Conservation (phyloP, 2,329 filamentous ascomycete species). For the Pseudonectria buxi region DNA sequence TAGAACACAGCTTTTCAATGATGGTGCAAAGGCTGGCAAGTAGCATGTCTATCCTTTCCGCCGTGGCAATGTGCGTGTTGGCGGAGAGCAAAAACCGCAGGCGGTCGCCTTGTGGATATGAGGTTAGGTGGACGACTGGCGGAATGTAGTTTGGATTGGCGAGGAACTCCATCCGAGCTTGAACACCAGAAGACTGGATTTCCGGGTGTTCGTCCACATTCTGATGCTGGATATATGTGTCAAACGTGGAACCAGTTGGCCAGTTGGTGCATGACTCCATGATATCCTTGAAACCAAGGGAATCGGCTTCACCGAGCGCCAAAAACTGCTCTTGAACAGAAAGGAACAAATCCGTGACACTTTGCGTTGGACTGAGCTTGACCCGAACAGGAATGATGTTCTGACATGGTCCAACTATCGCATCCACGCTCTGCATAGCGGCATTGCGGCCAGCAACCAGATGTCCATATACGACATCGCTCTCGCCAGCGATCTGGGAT, state of each 20-base stretch:
- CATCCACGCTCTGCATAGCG: conserved; percentile 24
- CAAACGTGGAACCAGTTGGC: conserved; percentile 5
- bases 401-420: conserved; percentile 33
- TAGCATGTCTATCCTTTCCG: background rate
- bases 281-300: conserved; percentile 11
- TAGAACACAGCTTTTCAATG: background rate
- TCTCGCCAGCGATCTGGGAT: conserved; percentile 25
- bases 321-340: conserved; percentile 10
- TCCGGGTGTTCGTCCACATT: conserved; percentile 15
- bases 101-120: conserved; percentile 1
- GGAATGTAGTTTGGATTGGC: conserved; percentile 1
- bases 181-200: conserved; percentile 2
- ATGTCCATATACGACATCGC: conserved; percentile 35
- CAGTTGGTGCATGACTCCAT: conserved; percentile 11
- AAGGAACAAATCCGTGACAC: conserved; percentile 1
- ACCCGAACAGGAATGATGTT: conserved; percentile 36
- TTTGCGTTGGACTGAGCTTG: conserved; percentile 12
- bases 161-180: conserved; percentile 1
- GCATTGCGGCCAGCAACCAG: conserved; percentile 34
- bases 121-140: background rate
- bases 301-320: conserved; percentile 8
- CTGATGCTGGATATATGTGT: conserved; percentile 13
- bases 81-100: conserved; percentile 1
- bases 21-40: background rate
- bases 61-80: conserved; percentile 2